phyloP scores from a whole-genome alignment of 208 protist species.

The Leishmania mexicana region DNA sequence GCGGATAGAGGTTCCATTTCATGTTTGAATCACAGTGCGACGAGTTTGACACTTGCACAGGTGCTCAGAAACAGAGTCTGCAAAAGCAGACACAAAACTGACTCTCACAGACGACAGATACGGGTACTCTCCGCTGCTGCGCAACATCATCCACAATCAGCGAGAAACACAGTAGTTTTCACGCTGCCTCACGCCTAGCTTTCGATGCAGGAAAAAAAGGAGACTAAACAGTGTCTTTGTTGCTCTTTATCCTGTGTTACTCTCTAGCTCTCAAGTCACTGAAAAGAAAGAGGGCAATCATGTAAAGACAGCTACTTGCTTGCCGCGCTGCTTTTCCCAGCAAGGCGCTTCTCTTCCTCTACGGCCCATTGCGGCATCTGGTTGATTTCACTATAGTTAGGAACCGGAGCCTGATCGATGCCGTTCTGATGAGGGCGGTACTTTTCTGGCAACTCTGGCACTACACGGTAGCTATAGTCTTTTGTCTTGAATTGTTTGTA shows the following conservation, averaged over 20 bases:
- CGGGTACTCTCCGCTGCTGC: not conserved
- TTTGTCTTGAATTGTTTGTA: slow-evolving; percentile 93
- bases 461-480: slow-evolving; percentile 88
- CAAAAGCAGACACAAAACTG: not conserved
- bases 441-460: slow-evolving; percentile 91
- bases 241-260: not conserved
- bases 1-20: not conserved
- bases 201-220: slow-evolving; percentile 4
- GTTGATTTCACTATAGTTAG: slow-evolving; percentile 90
- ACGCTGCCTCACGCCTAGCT: not conserved
- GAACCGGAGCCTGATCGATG: slow-evolving; percentile 86
- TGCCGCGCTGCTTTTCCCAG: slow-evolving; percentile 18
- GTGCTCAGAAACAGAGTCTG: not conserved
- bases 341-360: slow-evolving; percentile 79
- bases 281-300: not conserved
- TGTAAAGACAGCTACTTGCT: slow-evolving; percentile 7
- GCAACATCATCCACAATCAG: not conserved
- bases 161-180: slow-evolving; percentile 3
- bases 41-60: not conserved
- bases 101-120: not conserved
- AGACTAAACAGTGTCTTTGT: slow-evolving; percentile 10
- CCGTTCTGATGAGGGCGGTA: slow-evolving; percentile 92
- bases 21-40: not conserved
- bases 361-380: slow-evolving; percentile 88
- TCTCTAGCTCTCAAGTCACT: not conserved